A percentile compares a stretch with the other conserved stretches of the same genome.
Conservation (phyloP, 2,329 filamentous ascomycete genomes). For the Ophiostoma ips region DNA sequence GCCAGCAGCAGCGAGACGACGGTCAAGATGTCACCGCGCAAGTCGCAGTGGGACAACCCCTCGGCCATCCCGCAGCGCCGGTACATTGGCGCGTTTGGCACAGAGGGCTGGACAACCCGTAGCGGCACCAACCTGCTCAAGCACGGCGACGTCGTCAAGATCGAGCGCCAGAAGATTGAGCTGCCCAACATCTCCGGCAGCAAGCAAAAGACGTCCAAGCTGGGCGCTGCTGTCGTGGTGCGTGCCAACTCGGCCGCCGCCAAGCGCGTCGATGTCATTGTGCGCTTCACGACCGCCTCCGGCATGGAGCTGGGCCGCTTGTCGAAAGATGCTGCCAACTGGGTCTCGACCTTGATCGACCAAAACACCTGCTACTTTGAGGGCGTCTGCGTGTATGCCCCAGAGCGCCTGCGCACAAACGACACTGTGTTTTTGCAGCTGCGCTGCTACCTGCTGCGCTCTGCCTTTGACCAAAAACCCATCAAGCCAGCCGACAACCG, state of each 20-base stretch:
- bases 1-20: neutral
- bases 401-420: slow-evolving; percentile 72
- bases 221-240: slow-evolving; percentile 22
- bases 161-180: slow-evolving; percentile 72
- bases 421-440: slow-evolving; percentile 92
- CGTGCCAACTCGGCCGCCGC: slow-evolving; percentile 36
- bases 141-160: slow-evolving; percentile 70
- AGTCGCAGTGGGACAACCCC: slow-evolving; percentile 1
- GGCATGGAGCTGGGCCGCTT: slow-evolving; percentile 79
- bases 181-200: slow-evolving; percentile 28
- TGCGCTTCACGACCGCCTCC: slow-evolving; percentile 69
- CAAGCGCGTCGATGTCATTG: slow-evolving; percentile 69
- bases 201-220: slow-evolving; percentile 29
- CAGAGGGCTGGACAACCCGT: slow-evolving; percentile 79
- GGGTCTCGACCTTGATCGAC: slow-evolving; percentile 86
- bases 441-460: slow-evolving; percentile 57
- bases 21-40: slow-evolving; percentile 6
- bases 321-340: slow-evolving; percentile 73
- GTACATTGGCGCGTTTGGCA: slow-evolving; percentile 87
- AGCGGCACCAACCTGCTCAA: slow-evolving; percentile 64
- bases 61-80: slow-evolving; percentile 30
- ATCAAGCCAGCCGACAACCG: slow-evolving; percentile 57
- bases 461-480: slow-evolving; percentile 54
- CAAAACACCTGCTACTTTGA: slow-evolving; percentile 81
- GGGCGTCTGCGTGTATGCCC: slow-evolving; percentile 76